phyloP scores from a whole-genome alignment of 2,329 filamentous ascomycete genomes.

The Parastagonospora nodorum region DNA sequence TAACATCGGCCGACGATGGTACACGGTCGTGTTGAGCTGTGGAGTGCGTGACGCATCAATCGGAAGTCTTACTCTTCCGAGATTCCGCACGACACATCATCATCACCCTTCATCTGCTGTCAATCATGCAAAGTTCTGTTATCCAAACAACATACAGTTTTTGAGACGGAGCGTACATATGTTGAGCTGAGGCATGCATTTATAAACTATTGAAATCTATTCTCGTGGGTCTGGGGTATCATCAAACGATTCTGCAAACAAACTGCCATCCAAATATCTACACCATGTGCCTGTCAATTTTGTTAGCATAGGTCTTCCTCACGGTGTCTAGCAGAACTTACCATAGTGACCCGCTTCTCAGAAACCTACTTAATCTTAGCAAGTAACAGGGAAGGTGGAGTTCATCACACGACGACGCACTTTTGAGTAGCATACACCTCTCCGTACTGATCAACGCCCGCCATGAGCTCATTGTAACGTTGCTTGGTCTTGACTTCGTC shows the following conservation, averaged over 20 bases:
- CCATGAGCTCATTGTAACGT: slow-evolving; percentile 73
- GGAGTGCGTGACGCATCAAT: too few relatives aligned
- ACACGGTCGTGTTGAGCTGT: too few relatives aligned
- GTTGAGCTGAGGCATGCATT: too few relatives aligned
- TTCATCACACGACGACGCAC: slow-evolving; percentile 63
- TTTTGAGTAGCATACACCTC: slow-evolving; percentile 62
- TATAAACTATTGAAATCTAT: not conserved
- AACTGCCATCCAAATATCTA: not conserved
- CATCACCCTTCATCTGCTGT: too few relatives aligned
- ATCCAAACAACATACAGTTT: not conserved
- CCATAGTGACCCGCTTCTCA: slow-evolving; percentile 21
- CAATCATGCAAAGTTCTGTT: too few relatives aligned
- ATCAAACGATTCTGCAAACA: not conserved
- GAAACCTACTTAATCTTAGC: slow-evolving; percentile 21
- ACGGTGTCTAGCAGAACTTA: slow-evolving; percentile 1
- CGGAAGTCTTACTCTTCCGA: too few relatives aligned
- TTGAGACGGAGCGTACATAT: too few relatives aligned
- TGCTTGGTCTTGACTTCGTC: slow-evolving; percentile 68
- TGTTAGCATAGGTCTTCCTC: not conserved
- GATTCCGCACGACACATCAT: too few relatives aligned
- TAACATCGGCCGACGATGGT: too few relatives aligned
- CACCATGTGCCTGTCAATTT: slow-evolving; percentile 4
- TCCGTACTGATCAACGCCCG: slow-evolving; percentile 74
- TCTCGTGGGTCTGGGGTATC: not conserved
- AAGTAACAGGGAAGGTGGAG: not conserved